Evolutionary conservation across 495 filamentous ascomycete species (phyloP).

Genomic region (Lophiostoma macrostomum): DNA sequence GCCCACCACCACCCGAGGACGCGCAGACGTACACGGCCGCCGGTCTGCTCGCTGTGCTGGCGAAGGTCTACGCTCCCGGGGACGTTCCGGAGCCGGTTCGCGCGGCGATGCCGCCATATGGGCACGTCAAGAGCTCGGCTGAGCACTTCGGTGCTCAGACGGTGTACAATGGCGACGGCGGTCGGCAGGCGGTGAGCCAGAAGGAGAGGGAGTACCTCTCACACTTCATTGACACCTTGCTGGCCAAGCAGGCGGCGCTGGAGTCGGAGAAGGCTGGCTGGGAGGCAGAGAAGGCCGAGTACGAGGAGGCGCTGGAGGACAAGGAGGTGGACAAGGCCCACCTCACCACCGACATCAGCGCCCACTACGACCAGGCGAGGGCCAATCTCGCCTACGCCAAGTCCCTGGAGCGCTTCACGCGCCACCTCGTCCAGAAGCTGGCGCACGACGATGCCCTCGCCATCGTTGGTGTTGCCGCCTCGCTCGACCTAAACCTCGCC

Average conservation of each 20-base stretch:
- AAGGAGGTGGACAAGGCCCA: neutral
- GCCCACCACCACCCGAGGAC: neutral
- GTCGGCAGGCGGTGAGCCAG: neutral
- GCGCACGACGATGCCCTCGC: no score
- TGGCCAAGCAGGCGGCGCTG: no score
- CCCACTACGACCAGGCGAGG: no score
- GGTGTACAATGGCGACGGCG: neutral
- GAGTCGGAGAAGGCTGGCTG: neutral
- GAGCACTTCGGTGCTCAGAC: neutral
- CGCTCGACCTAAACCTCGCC: no score
- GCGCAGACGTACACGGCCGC: conserved; percentile 5
- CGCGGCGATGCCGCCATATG: neutral
- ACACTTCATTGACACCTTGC: conserved; percentile 11
- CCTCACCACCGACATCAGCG: no score
- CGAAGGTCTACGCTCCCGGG: conserved; percentile 1
- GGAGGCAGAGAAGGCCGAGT: neutral
- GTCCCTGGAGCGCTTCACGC: neutral
- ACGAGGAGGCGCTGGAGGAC: neutral
- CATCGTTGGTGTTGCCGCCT: no score
- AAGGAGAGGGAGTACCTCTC: conserved; percentile 10
- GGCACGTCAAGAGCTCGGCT: neutral
- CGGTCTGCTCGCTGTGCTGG: neutral
- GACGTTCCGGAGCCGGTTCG: neutral
- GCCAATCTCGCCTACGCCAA: neutral
- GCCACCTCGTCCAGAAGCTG: no score